These are phyloP conservation scores for Hippophae tibetana DNA, from an alignment of 306 rosid genomes.

Conservation along the genomic window DNA sequence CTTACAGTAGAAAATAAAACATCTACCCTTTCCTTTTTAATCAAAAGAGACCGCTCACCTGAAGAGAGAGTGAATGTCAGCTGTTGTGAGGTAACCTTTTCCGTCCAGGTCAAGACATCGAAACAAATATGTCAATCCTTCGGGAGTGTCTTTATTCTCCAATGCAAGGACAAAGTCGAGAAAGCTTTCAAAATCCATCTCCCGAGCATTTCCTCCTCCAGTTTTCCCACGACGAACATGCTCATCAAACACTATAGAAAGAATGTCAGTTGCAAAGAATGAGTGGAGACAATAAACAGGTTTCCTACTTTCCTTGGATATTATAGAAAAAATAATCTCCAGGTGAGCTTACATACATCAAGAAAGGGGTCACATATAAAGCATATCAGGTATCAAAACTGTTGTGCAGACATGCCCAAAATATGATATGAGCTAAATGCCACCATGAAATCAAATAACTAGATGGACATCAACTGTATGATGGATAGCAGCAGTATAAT, in stretches of 20 bases:
- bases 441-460: neutral
- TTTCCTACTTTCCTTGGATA: constrained; percentile 1
- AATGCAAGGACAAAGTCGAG: constrained; percentile 90
- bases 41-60: constrained; percentile 37
- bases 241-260: constrained; percentile 74
- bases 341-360: too few relatives aligned
- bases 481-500: neutral
- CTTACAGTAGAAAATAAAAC: neutral
- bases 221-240: constrained; percentile 74
- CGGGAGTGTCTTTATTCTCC: constrained; percentile 96
- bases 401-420: too few relatives aligned
- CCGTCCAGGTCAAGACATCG: constrained; percentile 97
- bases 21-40: neutral
- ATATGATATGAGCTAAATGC: too few relatives aligned
- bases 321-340: neutral
- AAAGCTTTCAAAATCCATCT: constrained; percentile 87
- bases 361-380: too few relatives aligned
- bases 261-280: constrained; percentile 4
- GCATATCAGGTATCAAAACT: too few relatives aligned
- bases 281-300: constrained; percentile 1
- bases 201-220: constrained; percentile 73
- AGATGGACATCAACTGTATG: neutral
- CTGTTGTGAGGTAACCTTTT: constrained; percentile 85
- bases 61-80: constrained; percentile 93
- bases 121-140: constrained; percentile 91